Percentiles rank a stretch among this genome's conserved stretches.
Conservation (phyloP, 2,329 filamentous ascomycete species). For the Fusarium sp. region DNA sequence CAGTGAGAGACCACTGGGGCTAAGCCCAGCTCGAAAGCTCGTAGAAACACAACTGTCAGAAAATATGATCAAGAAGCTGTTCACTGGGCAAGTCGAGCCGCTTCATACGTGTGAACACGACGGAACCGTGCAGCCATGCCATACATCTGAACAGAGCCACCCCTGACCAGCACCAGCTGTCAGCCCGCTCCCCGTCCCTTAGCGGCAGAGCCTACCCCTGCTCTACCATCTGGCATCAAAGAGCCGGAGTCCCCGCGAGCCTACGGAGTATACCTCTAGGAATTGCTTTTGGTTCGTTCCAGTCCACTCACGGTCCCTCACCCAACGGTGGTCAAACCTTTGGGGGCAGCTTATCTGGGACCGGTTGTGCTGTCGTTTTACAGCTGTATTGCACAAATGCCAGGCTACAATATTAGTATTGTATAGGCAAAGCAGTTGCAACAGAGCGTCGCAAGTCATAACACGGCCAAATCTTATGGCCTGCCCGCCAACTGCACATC, state of each 20-base stretch:
- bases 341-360: background rate
- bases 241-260: background rate
- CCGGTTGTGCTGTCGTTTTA: background rate
- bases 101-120: background rate
- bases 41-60: background rate
- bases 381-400: background rate
- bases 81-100: background rate
- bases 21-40: background rate
- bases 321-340: background rate
- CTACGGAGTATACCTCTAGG: background rate
- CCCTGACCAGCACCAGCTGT: background rate
- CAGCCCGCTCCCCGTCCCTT: background rate
- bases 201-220: background rate
- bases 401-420: background rate
- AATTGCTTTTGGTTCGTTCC: background rate
- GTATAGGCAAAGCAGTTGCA: background rate
- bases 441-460: background rate
- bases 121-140: background rate
- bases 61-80: background rate
- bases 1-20: background rate
- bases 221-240: background rate
- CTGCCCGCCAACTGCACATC: background rate
- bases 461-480: background rate
- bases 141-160: background rate
- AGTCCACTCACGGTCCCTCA: background rate